Evolutionary conservation across 23 red algal species (phyloP), one percentile per base, ranked within the genome.

Genomic region (Gracilaria domingensis): DNA sequence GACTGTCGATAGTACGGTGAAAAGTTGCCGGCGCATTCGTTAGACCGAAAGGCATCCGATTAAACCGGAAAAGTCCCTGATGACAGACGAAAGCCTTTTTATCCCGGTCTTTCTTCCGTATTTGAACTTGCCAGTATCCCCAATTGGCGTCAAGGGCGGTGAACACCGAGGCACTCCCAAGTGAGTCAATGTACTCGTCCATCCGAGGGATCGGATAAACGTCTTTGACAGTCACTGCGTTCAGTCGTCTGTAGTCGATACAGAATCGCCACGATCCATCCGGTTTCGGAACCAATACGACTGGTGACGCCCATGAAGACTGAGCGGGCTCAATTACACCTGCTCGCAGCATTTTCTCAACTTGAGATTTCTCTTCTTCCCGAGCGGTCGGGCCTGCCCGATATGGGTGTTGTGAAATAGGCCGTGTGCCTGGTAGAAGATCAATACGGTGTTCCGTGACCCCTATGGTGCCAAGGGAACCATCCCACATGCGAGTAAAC

Each of bases 1-100:
- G 16, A 38, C 60, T 56, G 72, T 81, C 86, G 23, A 81, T 35
- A 21, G 86, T 45, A 20, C 47, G 86, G 32, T 90, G 44, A 5
- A 90, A 88, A 5, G 85, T 79, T 9, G 85, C 85, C 4, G 69
- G 85, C 4, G 85, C 85, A 47, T 80, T 88, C 7, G 40, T 62
- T 23, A 88, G 48, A 23, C 85, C 85, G 34, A 87, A 87, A 8
- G 83, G 83, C 50, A 88, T 45, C 33, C 69, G 50, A n/a, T 16
- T 38, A 16, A 56, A 88, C 23, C 47, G 66, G 0, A 9, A 88
- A 33, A 18, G 21, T 4, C 84, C 84, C 20, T 53, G 17, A 50
- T 88, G 25, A 24, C 66, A 50, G 20, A 59, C 4, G 0, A 88
- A 88, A 16, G 69, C 13, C 33, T 16, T 74, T 53, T 56, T 53